Base-by-base conservation (phyloP, 202 grass and related monocot species). In the Eragrostis tef region DNA sequence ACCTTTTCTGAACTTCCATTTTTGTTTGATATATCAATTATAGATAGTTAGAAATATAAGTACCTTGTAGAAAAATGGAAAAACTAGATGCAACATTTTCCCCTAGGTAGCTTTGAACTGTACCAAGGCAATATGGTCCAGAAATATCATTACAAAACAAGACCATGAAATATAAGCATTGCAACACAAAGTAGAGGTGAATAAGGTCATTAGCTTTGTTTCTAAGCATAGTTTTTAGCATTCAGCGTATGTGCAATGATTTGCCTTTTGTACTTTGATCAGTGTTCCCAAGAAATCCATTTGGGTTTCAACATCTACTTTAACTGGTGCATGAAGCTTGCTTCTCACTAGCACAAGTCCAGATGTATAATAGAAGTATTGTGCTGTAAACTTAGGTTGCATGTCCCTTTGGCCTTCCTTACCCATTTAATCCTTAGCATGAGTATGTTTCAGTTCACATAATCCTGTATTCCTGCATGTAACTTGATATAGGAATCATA, bases 331-430 rank as follows among this genome's bases (percentile, higher is more conserved):
- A 67, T 65, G 65, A 13, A 80, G 13, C 34, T 66, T 75, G 52
- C 36, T 7, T 7, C 13, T 57, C 19, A 22, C 14, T 49, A 9
- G 9, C 36, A 56, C 11, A 79, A 58, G 62, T 67, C 15, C 43
- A 64, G 36, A 78, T 66, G 15, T 51, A 11, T 47, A 65, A 48
- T 64, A n/a, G n/a, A n/a, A 74, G n/a, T 46, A 27, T 69, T 66
- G 3, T 24, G 13, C 22, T 57, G 65, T 58, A 9, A 25, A 24
- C 11, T 25, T 53, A 63, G 2, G 49, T 66, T 54, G 15, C 12
- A 36, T 36, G 26, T 13, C 25, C 5, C 36, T 58, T 4, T 31
- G 34, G 53, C 17, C 54, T 16, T 14, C 45, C 11, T 13, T 36
- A 20, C 10, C 3, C 4, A 36, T 56, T 64, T 53, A 54, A 31